Base-by-base conservation (phyloP, 2,329 filamentous ascomycete species). In the Aspergillus arachidicola region DNA sequence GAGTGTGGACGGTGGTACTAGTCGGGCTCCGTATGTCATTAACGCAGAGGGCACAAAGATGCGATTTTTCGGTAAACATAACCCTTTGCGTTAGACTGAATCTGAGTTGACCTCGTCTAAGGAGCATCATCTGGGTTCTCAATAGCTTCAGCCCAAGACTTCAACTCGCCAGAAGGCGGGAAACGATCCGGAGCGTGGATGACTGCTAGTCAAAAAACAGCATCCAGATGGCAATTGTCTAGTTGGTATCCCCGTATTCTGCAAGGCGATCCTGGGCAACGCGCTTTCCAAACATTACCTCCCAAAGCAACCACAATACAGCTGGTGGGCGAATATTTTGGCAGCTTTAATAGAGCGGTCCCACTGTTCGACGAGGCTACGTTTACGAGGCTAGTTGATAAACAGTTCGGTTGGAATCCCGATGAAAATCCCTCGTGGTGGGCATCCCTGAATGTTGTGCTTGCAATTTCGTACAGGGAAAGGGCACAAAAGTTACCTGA, bases 371-470 rank as follows among this genome's bases (percentile, higher is more conserved):
- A 62, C 6, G 56, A 67, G 5, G 32, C 19, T 54, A 46, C 59
- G 9, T 62, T 69, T 11, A 58, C 58, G 34, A 46, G 19, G 14
- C 34, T 62, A 4, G 43, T 68, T 9, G 61, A 70, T 7, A 66
- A 58, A 58, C 62, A 66, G 21, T 71, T 66, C 32, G 66, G 65
- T 5, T 69, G 66, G 65, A 68, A 68, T 41, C 63, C 68, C 3
- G 66, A 70, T 58, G 60, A 66, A 26, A 68, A 58, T 38, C 61
- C 68, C 14, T 69, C 64, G 4, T 69, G 60, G 64, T 69, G 66
- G 68, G 64, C 59, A 11, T 57, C 64, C 3, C 55, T 71, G 16
- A 71, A 71, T 34, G 57, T 72, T 51, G 65, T 68, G 6, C 45
- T 72, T 16, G 70, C 66, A 12, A 63, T 70, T 45, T 58, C 64